These are phyloP conservation scores for Diplodia sapinea DNA, from an alignment of 2,329 filamentous ascomycete species.

Conservation along the genomic window DNA sequence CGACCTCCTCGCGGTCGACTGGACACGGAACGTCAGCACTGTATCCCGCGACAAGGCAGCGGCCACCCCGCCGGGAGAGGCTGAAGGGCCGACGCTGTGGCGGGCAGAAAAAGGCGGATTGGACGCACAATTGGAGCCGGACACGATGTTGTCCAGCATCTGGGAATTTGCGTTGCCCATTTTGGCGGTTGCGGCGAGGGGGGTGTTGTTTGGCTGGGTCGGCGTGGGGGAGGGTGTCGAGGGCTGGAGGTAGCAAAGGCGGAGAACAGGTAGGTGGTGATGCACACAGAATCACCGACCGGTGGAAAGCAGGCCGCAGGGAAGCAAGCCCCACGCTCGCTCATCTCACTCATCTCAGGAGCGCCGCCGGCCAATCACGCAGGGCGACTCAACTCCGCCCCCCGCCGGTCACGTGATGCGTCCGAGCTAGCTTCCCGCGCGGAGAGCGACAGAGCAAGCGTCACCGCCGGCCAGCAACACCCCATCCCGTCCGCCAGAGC, in stretches of 20 bases:
- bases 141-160: slow-evolving; percentile 93
- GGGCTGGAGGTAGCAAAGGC: slow-evolving; percentile 30
- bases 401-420: not conserved
- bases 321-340: slow-evolving; percentile 25
- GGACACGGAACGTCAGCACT: slow-evolving; percentile 9
- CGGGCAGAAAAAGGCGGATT: slow-evolving; percentile 32
- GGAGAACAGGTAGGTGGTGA: slow-evolving; percentile 1
- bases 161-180: slow-evolving; percentile 65
- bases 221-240: slow-evolving; percentile 32
- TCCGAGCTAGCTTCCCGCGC: not conserved
- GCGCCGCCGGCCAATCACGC: slow-evolving; percentile 23
- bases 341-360: slow-evolving; percentile 23
- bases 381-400: not conserved
- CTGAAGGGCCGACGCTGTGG: not conserved
- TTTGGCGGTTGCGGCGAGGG: slow-evolving; percentile 37
- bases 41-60: slow-evolving; percentile 17
- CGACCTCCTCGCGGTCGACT: slow-evolving; percentile 98
- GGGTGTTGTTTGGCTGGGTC: slow-evolving; percentile 15
- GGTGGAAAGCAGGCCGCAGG: not conserved
- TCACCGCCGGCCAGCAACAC: not conserved
- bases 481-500: not conserved
- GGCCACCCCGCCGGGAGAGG: slow-evolving; percentile 7
- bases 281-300: slow-evolving; percentile 3
- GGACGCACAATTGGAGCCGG: slow-evolving; percentile 88
- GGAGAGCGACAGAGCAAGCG: not conserved